phyloP scores from a whole-genome alignment of 805 yeast species.

The Sugiyamaella qingdaonensis region DNA sequence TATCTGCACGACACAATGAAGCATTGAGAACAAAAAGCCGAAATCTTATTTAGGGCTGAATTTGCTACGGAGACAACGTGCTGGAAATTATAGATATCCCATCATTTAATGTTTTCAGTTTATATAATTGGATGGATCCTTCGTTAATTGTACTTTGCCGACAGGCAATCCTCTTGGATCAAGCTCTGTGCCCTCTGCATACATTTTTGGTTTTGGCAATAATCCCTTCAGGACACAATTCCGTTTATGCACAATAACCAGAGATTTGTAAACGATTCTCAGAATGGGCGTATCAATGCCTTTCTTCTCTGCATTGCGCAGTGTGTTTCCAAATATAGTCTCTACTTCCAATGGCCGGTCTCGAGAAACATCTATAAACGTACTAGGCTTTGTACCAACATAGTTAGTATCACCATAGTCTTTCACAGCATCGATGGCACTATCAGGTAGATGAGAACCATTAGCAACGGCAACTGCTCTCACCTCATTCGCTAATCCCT shows the following conservation, averaged over 20 bases:
- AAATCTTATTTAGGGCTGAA: too few relatives aligned
- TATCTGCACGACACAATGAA: too few relatives aligned
- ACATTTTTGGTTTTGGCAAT: constrained; percentile 5
- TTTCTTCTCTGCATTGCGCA: constrained; percentile 7
- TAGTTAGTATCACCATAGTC: constrained; percentile 8
- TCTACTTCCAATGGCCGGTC: constrained; percentile 8
- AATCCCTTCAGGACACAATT: constrained; percentile 7
- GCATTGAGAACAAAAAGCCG: too few relatives aligned
- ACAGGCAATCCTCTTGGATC: constrained; percentile 8
- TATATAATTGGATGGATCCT: too few relatives aligned
- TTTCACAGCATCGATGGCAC: constrained; percentile 7
- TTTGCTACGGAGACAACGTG: too few relatives aligned
- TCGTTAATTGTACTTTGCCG: neutral
- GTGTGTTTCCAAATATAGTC: constrained; percentile 8
- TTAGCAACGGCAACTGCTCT: constrained; percentile 5
- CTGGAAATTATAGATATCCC: too few relatives aligned
- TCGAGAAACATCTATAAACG: constrained; percentile 6
- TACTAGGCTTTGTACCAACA: constrained; percentile 9
- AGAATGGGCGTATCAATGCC: constrained; percentile 3
- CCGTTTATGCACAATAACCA: constrained; percentile 4
- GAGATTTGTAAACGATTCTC: neutral
- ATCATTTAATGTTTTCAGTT: too few relatives aligned
- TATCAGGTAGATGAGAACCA: constrained; percentile 1
- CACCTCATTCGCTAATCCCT: constrained; percentile 4
- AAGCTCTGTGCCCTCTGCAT: constrained; percentile 3